Evolutionary conservation across 331 rosid genomes (phyloP).

Genomic region (Quercus tomentella): DNA sequence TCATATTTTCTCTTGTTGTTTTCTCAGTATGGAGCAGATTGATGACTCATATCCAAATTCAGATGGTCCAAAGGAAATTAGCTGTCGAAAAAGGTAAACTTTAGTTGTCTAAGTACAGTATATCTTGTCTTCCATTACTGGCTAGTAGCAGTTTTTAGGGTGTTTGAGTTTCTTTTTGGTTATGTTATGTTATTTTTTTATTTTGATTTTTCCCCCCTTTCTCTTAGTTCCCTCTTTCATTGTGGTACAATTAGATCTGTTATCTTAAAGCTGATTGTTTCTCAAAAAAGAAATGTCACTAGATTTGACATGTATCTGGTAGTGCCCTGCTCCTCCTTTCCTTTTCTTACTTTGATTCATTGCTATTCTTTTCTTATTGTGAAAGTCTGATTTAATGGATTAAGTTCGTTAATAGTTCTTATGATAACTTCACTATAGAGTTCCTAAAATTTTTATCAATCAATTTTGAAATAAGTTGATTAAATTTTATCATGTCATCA

Average conservation of each 20-base stretch:
- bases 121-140: neutral
- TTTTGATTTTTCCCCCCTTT: too few relatives aligned
- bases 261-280: neutral
- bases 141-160: neutral
- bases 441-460: too few relatives aligned
- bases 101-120: neutral
- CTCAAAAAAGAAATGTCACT: neutral
- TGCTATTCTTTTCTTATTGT: too few relatives aligned
- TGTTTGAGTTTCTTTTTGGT: neutral
- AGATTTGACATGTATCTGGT: neutral
- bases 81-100: constrained; percentile 52
- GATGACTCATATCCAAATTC: constrained; percentile 35
- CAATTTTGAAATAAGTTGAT: too few relatives aligned
- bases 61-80: constrained; percentile 40
- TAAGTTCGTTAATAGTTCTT: too few relatives aligned
- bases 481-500: too few relatives aligned
- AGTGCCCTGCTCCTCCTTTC: too few relatives aligned
- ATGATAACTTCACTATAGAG: too few relatives aligned
- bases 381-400: too few relatives aligned
- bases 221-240: neutral
- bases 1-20: constrained; percentile 3
- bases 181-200: too few relatives aligned
- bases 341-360: neutral
- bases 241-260: neutral
- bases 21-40: constrained; percentile 45